phyloP scores from a whole-genome alignment of 1,284 basidiomycete genomes.

The Cutaneotrichosporon cyanovorans region DNA sequence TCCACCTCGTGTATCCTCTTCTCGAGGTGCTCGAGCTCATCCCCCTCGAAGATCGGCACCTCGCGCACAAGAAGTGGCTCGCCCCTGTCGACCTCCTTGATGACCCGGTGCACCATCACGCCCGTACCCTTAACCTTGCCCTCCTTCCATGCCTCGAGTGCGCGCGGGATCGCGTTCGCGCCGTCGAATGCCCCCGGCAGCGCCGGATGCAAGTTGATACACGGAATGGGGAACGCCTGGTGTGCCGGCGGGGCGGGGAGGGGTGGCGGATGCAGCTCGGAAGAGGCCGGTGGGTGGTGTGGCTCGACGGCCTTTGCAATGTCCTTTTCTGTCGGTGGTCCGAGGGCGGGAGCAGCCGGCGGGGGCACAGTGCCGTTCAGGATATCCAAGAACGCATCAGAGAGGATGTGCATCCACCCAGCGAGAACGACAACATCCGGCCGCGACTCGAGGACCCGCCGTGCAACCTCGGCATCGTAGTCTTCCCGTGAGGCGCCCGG shows the following conservation, averaged over 20 bases:
- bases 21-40: slow-evolving; percentile 68
- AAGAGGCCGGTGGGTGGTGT: slow-evolving; percentile 1
- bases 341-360: slow-evolving; percentile 25
- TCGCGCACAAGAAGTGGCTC: slow-evolving; percentile 75
- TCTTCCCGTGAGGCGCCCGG: slow-evolving; percentile 68
- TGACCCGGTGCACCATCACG: slow-evolving; percentile 90
- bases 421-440: slow-evolving; percentile 89
- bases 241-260: slow-evolving; percentile 19
- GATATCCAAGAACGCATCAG: slow-evolving; percentile 50
- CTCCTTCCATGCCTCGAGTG: slow-evolving; percentile 76
- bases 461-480: slow-evolving; percentile 79
- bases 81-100: slow-evolving; percentile 88
- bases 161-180: slow-evolving; percentile 77
- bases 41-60: slow-evolving; percentile 65
- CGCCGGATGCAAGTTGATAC: slow-evolving; percentile 96
- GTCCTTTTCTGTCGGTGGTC: slow-evolving; percentile 15
- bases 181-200: slow-evolving; percentile 93
- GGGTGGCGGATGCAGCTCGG: not conserved
- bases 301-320: not conserved
- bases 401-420: slow-evolving; percentile 94
- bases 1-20: slow-evolving; percentile 71
- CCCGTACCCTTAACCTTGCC: slow-evolving; percentile 73
- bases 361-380: slow-evolving; percentile 35
- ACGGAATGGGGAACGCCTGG: slow-evolving; percentile 56
- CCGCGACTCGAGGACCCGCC: slow-evolving; percentile 54